Percentiles rank a stretch among this genome's conserved stretches.
Evolutionary conservation across 2,329 filamentous ascomycete species (phyloP).

Genomic region (Sporothrix pallida): DNA sequence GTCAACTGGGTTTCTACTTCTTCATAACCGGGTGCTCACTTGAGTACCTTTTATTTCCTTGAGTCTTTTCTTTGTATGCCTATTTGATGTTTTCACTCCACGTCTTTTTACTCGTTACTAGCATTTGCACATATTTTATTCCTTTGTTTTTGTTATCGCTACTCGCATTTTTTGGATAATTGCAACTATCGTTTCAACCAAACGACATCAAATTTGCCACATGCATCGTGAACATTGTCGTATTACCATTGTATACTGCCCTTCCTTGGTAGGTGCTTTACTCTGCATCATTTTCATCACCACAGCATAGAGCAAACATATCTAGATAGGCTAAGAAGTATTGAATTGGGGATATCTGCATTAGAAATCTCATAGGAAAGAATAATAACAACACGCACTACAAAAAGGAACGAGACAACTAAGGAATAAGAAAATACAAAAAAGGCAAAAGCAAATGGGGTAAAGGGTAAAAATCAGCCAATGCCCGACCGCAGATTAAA

Average conservation of each 20-base stretch:
- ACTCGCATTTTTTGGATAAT: neutral
- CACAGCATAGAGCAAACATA: neutral
- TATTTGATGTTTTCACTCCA: neutral
- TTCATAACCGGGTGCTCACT: neutral
- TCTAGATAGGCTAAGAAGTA: constrained; percentile 30
- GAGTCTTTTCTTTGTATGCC: neutral
- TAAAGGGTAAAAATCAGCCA: constrained; percentile 26
- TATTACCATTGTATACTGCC: no score
- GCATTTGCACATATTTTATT: neutral
- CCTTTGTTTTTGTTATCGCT: neutral
- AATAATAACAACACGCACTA: constrained; percentile 37
- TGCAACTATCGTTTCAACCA: neutral
- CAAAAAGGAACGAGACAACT: constrained; percentile 31
- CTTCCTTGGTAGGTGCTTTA: no score
- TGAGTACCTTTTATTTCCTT: neutral
- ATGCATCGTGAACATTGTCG: neutral
- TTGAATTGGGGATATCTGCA: constrained; percentile 59
- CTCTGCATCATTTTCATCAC: neutral
- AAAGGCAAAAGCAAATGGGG: neutral
- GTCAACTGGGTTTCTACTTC: neutral
- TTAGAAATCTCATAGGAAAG: constrained; percentile 65
- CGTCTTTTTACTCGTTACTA: neutral
- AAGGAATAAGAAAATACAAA: constrained; percentile 32
- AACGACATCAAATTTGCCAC: neutral
- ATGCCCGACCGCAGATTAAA: constrained; percentile 25